A percentile compares a stretch with the other conserved stretches of the same genome.
Conservation (phyloP, 495 filamentous ascomycete genomes). For the Evansstolkia leycettana region DNA sequence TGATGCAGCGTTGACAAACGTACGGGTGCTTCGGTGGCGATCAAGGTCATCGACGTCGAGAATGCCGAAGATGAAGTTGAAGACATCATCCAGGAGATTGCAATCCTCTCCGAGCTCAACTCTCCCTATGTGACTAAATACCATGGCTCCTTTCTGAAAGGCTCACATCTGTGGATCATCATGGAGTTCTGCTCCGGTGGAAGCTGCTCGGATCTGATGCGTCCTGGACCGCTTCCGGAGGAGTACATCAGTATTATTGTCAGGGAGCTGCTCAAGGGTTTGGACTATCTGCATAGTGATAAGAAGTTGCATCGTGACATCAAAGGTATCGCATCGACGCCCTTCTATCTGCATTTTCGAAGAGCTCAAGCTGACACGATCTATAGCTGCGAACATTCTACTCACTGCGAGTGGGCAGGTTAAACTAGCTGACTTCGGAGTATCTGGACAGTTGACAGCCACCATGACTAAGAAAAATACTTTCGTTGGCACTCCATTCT, state of each 20-base stretch:
- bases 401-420: slow-evolving; percentile 84
- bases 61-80: slow-evolving; percentile 97
- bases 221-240: slow-evolving; percentile 82
- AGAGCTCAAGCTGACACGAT: slow-evolving; percentile 8
- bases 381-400: slow-evolving; percentile 78
- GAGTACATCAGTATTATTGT: slow-evolving; percentile 92
- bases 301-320: slow-evolving; percentile 96
- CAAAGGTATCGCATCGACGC: slow-evolving; percentile 51
- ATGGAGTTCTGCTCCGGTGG: slow-evolving; percentile 95
- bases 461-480: slow-evolving; percentile 99
- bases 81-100: slow-evolving; percentile 97
- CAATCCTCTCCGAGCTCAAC: slow-evolving; percentile 85
- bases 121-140: slow-evolving; percentile 95
- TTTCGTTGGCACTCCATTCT: slow-evolving; percentile 96
- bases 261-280: slow-evolving; percentile 72
- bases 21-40: slow-evolving; percentile 77
- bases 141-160: slow-evolving; percentile 89
- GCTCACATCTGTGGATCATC: slow-evolving; percentile 93
- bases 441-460: slow-evolving; percentile 90
- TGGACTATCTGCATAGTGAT: slow-evolving; percentile 89
- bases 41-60: slow-evolving; percentile 97
- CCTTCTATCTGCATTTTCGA: too few relatives aligned
- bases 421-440: slow-evolving; percentile 94
- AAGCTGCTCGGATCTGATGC: slow-evolving; percentile 82
- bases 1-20: slow-evolving; percentile 63